phyloP scores from a whole-genome alignment of 495 filamentous ascomycete genomes.

The Cryomyces minteri region DNA sequence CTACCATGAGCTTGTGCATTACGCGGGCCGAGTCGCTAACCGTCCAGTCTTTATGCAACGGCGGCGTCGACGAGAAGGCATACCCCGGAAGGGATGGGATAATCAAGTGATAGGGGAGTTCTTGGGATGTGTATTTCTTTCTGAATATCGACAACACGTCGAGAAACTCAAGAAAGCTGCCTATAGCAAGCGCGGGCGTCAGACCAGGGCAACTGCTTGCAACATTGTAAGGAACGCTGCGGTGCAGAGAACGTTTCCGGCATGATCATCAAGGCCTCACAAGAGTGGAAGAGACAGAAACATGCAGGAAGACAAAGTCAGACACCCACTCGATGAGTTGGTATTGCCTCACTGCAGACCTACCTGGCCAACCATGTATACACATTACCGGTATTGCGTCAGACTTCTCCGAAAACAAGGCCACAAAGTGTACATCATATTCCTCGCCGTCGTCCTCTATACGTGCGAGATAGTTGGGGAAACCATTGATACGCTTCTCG shows the following conservation, averaged over 20 bases:
- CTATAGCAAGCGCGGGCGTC: neutral
- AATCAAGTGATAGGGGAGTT: conserved; percentile 45
- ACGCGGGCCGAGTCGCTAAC: conserved; percentile 25
- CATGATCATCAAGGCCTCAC: too few relatives aligned
- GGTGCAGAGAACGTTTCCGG: too few relatives aligned
- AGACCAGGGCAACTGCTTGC: conserved; percentile 10
- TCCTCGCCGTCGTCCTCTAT: conserved; percentile 23
- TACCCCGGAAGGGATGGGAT: conserved; percentile 47
- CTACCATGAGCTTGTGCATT: conserved; percentile 37
- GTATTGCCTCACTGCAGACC: too few relatives aligned
- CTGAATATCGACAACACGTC: conserved; percentile 25
- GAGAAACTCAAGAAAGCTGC: conserved; percentile 34
- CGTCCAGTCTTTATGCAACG: conserved; percentile 28
- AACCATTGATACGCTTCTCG: conserved; percentile 36
- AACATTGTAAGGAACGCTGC: neutral
- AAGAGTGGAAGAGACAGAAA: too few relatives aligned
- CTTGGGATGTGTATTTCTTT: conserved; percentile 31
- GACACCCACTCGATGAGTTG: too few relatives aligned
- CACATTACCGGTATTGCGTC: conserved; percentile 44
- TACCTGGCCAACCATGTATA: conserved; percentile 46
- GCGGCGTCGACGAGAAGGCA: conserved; percentile 33
- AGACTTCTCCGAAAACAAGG: conserved; percentile 35
- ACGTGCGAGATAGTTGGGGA: conserved; percentile 39
- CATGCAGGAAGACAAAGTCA: too few relatives aligned
- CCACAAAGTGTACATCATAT: conserved; percentile 40